A percentile compares a stretch with the other conserved stretches of the same genome.
Evolutionary conservation across 495 filamentous ascomycete species (phyloP).

Genomic region (Cudoniella acicularis): DNA sequence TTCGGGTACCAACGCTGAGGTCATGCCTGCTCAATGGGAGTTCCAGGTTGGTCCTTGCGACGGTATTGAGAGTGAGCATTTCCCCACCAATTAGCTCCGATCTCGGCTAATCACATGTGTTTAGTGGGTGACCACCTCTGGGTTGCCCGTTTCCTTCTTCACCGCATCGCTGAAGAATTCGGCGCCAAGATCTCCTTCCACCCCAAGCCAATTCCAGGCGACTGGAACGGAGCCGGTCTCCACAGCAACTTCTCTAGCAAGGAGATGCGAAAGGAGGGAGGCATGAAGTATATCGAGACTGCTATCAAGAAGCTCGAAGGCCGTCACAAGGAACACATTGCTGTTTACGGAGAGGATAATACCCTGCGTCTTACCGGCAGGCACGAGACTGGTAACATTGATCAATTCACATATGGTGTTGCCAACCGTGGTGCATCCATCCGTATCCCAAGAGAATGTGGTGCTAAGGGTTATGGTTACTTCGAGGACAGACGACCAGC

Average conservation of each 20-base stretch:
- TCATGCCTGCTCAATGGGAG: conserved; percentile 98
- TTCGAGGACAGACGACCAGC: conserved; percentile 96
- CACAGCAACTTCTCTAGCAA: conserved; percentile 61
- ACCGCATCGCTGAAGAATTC: conserved; percentile 96
- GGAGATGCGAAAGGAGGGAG: conserved; percentile 83
- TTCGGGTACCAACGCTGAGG: conserved; percentile 98
- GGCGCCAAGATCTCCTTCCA: conserved; percentile 94
- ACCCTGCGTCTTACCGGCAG: conserved; percentile 82
- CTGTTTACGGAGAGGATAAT: conserved; percentile 96
- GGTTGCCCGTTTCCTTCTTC: conserved; percentile 93
- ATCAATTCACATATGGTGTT: conserved; percentile 92
- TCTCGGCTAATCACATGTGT: conserved; percentile 14
- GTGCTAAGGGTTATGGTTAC: conserved; percentile 94
- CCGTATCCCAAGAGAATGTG: conserved; percentile 86
- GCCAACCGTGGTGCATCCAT: conserved; percentile 93
- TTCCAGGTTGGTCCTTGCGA: conserved; percentile 96
- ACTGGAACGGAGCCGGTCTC: conserved; percentile 99
- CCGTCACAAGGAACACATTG: conserved; percentile 93
- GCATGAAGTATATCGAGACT: conserved; percentile 88
- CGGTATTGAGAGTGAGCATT: conserved; percentile 62
- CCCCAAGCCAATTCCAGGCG: conserved; percentile 97
- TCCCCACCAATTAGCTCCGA: conserved; percentile 16
- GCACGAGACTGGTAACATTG: conserved; percentile 93
- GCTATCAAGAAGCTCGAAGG: conserved; percentile 84
- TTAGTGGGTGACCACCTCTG: conserved; percentile 93